Conservation (phyloP, 1,284 basidiomycete species). For the Trametes sp. region DNA sequence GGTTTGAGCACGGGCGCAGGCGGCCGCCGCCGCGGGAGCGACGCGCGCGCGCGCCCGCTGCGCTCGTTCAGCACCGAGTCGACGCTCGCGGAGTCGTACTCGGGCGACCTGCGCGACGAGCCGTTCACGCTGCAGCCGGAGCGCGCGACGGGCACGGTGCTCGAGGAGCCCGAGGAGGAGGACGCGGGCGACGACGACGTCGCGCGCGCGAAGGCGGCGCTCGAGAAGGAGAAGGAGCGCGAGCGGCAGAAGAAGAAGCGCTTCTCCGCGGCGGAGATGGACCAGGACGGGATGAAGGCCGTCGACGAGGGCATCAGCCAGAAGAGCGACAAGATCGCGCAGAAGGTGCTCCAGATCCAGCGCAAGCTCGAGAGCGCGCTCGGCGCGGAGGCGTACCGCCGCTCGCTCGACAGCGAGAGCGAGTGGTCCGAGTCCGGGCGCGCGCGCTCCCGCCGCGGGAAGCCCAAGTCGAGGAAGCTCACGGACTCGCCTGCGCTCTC, state of each 20-base stretch:
- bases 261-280: slow-evolving; percentile 71
- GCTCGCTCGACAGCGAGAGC: slow-evolving; percentile 52
- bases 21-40: slow-evolving; percentile 61
- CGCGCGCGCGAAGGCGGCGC: background rate
- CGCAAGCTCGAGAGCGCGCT: slow-evolving; percentile 83
- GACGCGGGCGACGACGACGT: slow-evolving; percentile 20
- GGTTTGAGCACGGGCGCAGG: slow-evolving; percentile 37
- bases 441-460: slow-evolving; percentile 31
- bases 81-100: slow-evolving; percentile 73
- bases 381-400: slow-evolving; percentile 59
- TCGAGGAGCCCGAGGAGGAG: slow-evolving; percentile 52
- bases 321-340: slow-evolving; percentile 83
- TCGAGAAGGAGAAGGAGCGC: slow-evolving; percentile 52
- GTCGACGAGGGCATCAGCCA: slow-evolving; percentile 84
- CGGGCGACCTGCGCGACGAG: slow-evolving; percentile 34
- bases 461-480: slow-evolving; percentile 29
- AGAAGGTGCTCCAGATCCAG: slow-evolving; percentile 84
- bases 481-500: slow-evolving; percentile 30
- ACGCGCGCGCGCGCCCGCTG: slow-evolving; percentile 51
- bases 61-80: slow-evolving; percentile 79
- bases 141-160: slow-evolving; percentile 56
- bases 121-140: slow-evolving; percentile 49
- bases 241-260: slow-evolving; percentile 68
- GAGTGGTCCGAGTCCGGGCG: slow-evolving; percentile 46
- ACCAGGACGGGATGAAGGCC: slow-evolving; percentile 81